Base-by-base conservation (phyloP, 2,329 filamentous ascomycete genomes). In the Cytospora chrysosperma region DNA sequence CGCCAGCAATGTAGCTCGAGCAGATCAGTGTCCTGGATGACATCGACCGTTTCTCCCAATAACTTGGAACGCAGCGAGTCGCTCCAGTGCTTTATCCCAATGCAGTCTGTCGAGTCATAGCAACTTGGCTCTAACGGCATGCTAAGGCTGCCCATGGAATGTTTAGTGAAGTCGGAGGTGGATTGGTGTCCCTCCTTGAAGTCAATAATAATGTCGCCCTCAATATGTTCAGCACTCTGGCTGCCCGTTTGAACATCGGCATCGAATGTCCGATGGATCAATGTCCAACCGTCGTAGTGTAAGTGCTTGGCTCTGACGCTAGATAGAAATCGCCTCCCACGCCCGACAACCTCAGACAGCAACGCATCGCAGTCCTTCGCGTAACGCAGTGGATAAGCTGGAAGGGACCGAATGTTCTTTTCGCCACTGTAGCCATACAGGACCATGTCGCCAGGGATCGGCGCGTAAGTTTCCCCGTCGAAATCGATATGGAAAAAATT, bases 141-240 rank as follows among this genome's bases (percentile, higher is more conserved):
- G 6, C 2, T 9, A 15, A 12, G 13, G 8, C 15, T 43, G 4
- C 17, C 19, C 6, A 21, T 12, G 30, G 30, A 19, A 19, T 43
- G 19, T 1, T 21, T 56, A 6, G 15, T 56, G 5, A 52, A 26
- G 1, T 27, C 24, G 9, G 13, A 4, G 17, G 50, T 24, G 30
- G 43, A 26, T 19, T 55, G 47, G 12, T 47, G n/a, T 1, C 53
- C 59, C 30, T 62, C 59, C 27, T 62, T 62, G 54, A 62, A 57
- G 50, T 62, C 59, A 15, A 62, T 30, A 17, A 62, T 62, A 21
- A 62, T 53, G 15, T 62, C 59, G 9, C 59, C 59, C 12, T 62
- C 59, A 6, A 62, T 57, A 6, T 62, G 34, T 19, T 62, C 53
- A 2, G 43, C 3, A 30, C 1, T 32, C 30, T 32, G 30, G 30